Base-by-base conservation (phyloP, 202 grass and related monocot genomes). In the Bolboschoenoplectus hybrid region DNA sequence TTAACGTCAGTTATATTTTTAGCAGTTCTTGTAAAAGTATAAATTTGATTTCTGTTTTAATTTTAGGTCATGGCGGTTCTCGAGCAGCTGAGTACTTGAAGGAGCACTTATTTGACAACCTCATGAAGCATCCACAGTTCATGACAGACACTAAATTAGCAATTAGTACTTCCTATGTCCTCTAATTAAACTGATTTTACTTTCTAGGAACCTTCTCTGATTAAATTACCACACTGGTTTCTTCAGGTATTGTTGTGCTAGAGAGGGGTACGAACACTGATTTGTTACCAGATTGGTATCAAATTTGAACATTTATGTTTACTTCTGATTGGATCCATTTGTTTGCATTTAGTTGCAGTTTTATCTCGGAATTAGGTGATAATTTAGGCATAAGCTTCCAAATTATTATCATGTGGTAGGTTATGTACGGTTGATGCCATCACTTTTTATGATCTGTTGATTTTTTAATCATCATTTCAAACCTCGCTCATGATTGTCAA, bases 11-110 rank as follows among this genome's bases (percentile, higher is more conserved):
- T 51, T 38, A 43, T 26, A 67, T 7, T 49, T 72, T 63, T n/a
- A 34, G 63, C n/a, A 79, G 20, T 53, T 53, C 32, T 55, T 52
- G 12, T 73, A 46, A 76, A 14, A 16, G 63, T 51, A 55, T 85
- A 65, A 92, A n/a, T 91, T 87, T 13, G 81, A 39, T 67, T 79
- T 74, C n/a, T 73, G 86, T 84, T 84, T 4, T 67, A 80, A 81
- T 87, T 14, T 45, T 82, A 97, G 94, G 94, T 67, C 94, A 97
- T 91, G 94, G 94, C 51, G 94, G 94, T 62, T 91, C 92, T 62
- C 82, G 57, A 86, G 92, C 91, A 77, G 90, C 92, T 80, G 77
- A 87, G 72, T 94, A 97, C 84, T 89, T 97, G 62, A 94, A 91
- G 89, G 77, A 93, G 38, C 84, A 94, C 67, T 94, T 97, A 52